Evolutionary conservation across 1,139 yeast genomes (phyloP).

Genomic region (Kodamaea fungicola): DNA sequence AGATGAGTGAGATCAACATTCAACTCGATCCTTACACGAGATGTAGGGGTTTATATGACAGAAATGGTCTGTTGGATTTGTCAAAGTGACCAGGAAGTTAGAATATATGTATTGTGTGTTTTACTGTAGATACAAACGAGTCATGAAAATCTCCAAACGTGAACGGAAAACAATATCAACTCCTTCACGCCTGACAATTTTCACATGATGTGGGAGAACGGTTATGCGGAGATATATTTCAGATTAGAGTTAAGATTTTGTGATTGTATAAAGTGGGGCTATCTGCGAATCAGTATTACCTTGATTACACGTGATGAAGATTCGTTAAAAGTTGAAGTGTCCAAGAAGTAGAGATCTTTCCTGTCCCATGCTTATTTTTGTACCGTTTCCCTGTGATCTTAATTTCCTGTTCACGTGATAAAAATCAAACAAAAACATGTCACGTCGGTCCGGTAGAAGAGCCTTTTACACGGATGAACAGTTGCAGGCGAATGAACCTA

Average conservation of each 20-base stretch:
- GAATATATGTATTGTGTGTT: background rate
- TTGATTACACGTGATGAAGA: no score
- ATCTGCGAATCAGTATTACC: no score
- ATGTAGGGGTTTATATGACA: slow-evolving; percentile 37
- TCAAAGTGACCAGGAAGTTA: slow-evolving; percentile 6
- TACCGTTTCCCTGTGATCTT: no score
- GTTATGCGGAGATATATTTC: background rate
- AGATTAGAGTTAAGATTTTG: no score
- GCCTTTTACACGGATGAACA: slow-evolving; percentile 15
- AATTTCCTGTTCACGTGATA: background rate
- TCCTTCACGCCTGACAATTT: no score
- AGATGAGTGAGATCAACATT: slow-evolving; percentile 32
- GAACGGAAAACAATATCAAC: no score
- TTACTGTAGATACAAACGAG: background rate
- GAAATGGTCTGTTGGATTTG: slow-evolving; percentile 24
- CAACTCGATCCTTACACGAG: slow-evolving; percentile 41
- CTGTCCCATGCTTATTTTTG: no score
- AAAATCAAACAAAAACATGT: slow-evolving; percentile 14
- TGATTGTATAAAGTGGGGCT: no score
- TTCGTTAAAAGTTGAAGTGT: no score
- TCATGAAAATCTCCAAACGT: no score
- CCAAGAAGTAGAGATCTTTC: no score
- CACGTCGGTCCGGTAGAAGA: slow-evolving; percentile 29
- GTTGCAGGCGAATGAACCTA: slow-evolving; percentile 19
- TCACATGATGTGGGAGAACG: no score